Evolutionary conservation across 2,329 filamentous ascomycete species (phyloP).

Genomic region (Arthrobotrys entomopaga): DNA sequence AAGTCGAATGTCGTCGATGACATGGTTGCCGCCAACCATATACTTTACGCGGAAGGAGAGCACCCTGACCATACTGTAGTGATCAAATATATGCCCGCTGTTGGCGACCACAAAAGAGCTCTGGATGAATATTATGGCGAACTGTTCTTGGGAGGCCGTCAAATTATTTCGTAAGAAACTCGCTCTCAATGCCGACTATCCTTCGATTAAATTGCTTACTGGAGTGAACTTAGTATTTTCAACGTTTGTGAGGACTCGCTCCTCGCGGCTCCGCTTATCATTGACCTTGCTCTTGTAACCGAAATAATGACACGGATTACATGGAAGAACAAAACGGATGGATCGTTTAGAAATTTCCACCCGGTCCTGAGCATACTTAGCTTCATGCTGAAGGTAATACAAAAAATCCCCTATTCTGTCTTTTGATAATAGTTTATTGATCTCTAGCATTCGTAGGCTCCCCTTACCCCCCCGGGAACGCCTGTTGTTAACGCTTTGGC

Average conservation of each 20-base stretch:
- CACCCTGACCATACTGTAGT: conserved; percentile 98
- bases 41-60: conserved; percentile 90
- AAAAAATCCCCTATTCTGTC: neutral
- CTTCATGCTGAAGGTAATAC: conserved; percentile 86
- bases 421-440: conserved; percentile 45
- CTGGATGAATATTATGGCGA: conserved; percentile 99
- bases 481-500: conserved; percentile 94
- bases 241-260: conserved; percentile 99
- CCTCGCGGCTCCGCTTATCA: conserved; percentile 93
- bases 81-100: conserved; percentile 99
- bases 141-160: conserved; percentile 98
- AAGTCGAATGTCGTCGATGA: conserved; percentile 99
- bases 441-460: conserved; percentile 72
- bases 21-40: conserved; percentile 95
- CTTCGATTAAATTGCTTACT: conserved; percentile 29
- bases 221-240: conserved; percentile 74
- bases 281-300: conserved; percentile 89
- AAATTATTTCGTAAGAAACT: conserved; percentile 82
- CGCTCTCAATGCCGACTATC: conserved; percentile 21
- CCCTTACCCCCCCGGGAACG: conserved; percentile 90
- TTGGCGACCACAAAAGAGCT: conserved; percentile 98
- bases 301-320: conserved; percentile 99
- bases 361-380: conserved; percentile 95
- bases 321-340: conserved; percentile 76
- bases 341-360: conserved; percentile 92